These are phyloP conservation scores for Citrus australasica DNA, from an alignment of 345 rosid genomes.

Conservation along the genomic window DNA sequence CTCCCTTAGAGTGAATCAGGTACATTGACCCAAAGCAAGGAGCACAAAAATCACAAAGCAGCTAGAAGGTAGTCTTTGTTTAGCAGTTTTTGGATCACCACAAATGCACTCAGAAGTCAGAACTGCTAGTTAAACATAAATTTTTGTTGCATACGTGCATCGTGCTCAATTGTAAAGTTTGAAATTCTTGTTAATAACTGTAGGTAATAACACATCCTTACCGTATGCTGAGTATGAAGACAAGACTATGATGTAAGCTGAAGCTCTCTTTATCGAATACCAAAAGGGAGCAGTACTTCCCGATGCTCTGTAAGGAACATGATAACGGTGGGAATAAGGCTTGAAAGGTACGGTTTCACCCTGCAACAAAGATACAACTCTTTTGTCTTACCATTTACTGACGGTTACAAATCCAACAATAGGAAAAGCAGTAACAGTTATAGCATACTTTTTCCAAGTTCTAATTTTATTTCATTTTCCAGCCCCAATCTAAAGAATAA, in stretches of 20 bases:
- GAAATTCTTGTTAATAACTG: neutral
- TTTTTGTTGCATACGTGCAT: neutral
- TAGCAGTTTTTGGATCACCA: neutral
- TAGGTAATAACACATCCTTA: constrained; percentile 17
- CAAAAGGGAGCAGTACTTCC: constrained; percentile 72
- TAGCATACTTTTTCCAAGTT: neutral
- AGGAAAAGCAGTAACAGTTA: neutral
- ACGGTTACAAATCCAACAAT: neutral
- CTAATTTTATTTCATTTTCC: neutral
- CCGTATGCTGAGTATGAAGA: constrained; percentile 92
- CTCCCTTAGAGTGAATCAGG: neutral
- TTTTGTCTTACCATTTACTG: neutral
- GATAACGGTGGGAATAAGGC: constrained; percentile 70
- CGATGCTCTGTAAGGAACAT: constrained; percentile 64
- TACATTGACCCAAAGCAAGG: neutral
- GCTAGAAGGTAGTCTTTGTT: neutral
- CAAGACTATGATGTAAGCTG: constrained; percentile 76
- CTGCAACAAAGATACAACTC: constrained; percentile 35
- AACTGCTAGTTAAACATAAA: neutral
- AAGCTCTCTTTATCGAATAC: constrained; percentile 96
- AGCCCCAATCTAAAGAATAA: neutral
- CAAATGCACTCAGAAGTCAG: neutral
- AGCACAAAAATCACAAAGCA: neutral
- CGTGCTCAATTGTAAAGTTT: neutral
- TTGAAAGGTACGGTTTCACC: constrained; percentile 83